Conservation (phyloP, 2,329 filamentous ascomycete species). For the Purpureocillium lavendulum region DNA sequence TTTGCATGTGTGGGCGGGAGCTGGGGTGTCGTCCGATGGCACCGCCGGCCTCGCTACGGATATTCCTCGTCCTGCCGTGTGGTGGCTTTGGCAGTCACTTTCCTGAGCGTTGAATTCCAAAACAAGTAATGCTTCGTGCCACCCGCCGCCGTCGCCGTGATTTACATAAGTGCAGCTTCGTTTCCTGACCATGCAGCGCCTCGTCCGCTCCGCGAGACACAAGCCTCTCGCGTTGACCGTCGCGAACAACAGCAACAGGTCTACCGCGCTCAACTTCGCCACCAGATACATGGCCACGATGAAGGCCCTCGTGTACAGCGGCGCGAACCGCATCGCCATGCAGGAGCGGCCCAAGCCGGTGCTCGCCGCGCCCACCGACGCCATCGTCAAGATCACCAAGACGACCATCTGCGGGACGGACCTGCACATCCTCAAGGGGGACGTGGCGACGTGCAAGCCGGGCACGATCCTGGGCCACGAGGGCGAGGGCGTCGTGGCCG, state of each 20-base stretch:
- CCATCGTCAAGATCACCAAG: conserved; percentile 37
- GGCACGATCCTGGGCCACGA: conserved; percentile 45
- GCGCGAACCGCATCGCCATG: conserved; percentile 22
- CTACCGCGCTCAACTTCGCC: neutral
- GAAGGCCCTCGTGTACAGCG: conserved; percentile 38
- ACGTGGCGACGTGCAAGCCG: conserved; percentile 37
- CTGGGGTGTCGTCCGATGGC: too few species aligned
- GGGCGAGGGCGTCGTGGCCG: conserved; percentile 39
- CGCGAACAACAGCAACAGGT: too few species aligned
- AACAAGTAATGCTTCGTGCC: neutral
- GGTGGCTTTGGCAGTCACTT: too few species aligned
- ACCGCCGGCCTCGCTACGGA: too few species aligned
- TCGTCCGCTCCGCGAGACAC: neutral
- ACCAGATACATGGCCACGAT: conserved; percentile 17
- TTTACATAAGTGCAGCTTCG: too few species aligned
- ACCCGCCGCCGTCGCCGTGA: too few species aligned
- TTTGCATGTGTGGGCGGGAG: too few species aligned
- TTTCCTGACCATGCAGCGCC: conserved; percentile 1
- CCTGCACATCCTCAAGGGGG: conserved; percentile 45
- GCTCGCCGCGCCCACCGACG: conserved; percentile 34
- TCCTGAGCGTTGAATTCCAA: too few species aligned
- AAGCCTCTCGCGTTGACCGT: neutral
- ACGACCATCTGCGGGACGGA: conserved; percentile 47
- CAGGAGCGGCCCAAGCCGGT: conserved; percentile 32
- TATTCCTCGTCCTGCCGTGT: too few species aligned